Conservation (phyloP, 768 basidiomycete species). For the Paxillus involutus region DNA sequence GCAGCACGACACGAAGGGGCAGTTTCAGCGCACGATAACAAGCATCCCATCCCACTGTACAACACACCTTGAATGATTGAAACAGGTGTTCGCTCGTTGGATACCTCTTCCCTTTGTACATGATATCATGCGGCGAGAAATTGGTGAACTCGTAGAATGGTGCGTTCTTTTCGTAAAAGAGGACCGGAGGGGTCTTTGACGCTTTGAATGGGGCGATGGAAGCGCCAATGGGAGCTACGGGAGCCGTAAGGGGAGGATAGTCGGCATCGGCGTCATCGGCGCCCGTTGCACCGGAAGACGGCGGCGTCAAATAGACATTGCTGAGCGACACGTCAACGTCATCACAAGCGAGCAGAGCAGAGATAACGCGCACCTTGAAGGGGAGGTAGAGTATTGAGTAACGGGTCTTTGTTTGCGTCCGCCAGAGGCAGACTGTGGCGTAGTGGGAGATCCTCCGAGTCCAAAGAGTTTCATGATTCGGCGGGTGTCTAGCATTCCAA, state of each 20-base stretch:
- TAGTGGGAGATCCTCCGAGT: constrained; percentile 27
- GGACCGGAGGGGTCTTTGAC: constrained; percentile 37
- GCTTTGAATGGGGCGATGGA: constrained; percentile 29
- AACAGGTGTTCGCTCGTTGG: constrained; percentile 79
- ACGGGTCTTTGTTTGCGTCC: constrained; percentile 19
- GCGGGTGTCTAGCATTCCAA: constrained; percentile 33
- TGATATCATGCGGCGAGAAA: constrained; percentile 66
- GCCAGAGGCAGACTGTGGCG: constrained; percentile 18
- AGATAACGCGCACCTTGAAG: constrained; percentile 14
- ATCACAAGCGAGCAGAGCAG: background rate
- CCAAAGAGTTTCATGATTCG: constrained; percentile 33
- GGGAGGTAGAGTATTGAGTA: constrained; percentile 21
- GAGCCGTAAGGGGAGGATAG: constrained; percentile 34
- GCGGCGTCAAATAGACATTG: constrained; percentile 13
- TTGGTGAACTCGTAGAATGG: constrained; percentile 75
- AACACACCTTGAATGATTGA: constrained; percentile 65
- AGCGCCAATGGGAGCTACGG: constrained; percentile 25
- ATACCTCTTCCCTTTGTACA: constrained; percentile 62
- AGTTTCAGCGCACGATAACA: background rate
- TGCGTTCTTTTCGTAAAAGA: constrained; percentile 64
- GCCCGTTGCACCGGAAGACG: constrained; percentile 6
- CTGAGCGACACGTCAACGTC: constrained; percentile 3
- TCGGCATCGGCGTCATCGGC: constrained; percentile 13
- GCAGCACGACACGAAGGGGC: background rate
- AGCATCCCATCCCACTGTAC: background rate